Base-by-base conservation (phyloP, 2,329 filamentous ascomycete genomes). In the Aspergillus viridinutans region DNA sequence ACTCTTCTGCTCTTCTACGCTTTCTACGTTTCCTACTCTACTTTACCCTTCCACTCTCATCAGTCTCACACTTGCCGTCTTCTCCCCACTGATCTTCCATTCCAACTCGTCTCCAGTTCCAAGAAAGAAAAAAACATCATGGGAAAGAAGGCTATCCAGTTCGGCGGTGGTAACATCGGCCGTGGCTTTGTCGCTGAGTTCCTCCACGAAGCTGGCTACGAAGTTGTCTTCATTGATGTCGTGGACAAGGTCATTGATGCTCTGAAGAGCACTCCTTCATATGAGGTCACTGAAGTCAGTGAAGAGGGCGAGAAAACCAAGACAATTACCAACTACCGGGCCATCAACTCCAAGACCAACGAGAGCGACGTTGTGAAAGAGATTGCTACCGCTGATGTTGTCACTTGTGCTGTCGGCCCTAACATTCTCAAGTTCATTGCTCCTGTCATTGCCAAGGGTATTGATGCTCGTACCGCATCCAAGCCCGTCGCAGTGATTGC, bases 371-470 rank as follows among this genome's bases (percentile, higher is more conserved):
- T 96, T 55, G 78, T 97, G 64, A 77, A 93, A 49, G 90, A 94
- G 79, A 96, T 97, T 68, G 83, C 88, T 55, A 88, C 88, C 23
- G 92, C 93, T 43, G 92, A 96, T 61, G 79, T 96, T 53, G 91
- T 99, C 68, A 99, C 94, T 62, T 99, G 94, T 78, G 96, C 94
- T 21, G 94, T 99, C 64, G 94, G 94, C 48, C 94, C 94, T 68
- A 95, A 92, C 76, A 89, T 99, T 71, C 88, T 99, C 72, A 92
- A 90, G 79, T 97, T 96, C 78, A 94, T 99, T 71, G 94, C 94
- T 49, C 90, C 93, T 25, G 89, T 92, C 67, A 96, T 99, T 67
- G 93, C 93, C 72, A 94, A 96, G 82, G 94, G 90, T 65, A 90
- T 99, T 62, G 88, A 93, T 72, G 83, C 83, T 64, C 89, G 94